A percentile compares a stretch with the other conserved stretches of the same genome.
phyloP scores from a whole-genome alignment of 176 grass and related monocot species.

The Sorghum bicolor region DNA sequence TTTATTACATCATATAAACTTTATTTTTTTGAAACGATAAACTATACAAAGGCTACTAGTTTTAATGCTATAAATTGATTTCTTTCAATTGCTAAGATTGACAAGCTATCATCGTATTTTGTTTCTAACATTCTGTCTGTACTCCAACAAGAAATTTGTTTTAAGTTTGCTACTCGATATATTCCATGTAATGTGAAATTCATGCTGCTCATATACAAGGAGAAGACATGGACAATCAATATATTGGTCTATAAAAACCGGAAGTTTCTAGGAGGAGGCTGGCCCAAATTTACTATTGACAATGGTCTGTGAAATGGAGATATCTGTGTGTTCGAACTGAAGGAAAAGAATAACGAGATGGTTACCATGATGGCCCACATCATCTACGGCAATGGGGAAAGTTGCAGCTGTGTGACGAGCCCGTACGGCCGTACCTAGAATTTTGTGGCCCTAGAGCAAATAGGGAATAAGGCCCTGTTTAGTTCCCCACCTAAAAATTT shows the following conservation, averaged over 20 bases:
- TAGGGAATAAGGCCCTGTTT: too few species aligned
- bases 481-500: too few species aligned
- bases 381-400: too few species aligned
- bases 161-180: neutral
- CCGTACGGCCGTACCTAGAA: too few species aligned
- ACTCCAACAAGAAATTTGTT: neutral
- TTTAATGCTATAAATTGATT: neutral
- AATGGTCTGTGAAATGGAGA: conserved; percentile 39
- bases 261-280: neutral
- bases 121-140: neutral
- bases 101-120: neutral
- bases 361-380: conserved; percentile 39
- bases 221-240: neutral
- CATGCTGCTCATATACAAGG: neutral
- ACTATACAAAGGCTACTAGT: neutral
- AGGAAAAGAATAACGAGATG: neutral
- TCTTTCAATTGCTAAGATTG: neutral
- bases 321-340: conserved; percentile 46
- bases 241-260: neutral
- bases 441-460: too few species aligned
- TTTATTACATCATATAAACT: neutral
- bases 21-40: neutral
- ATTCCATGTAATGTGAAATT: neutral
- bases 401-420: too few species aligned
- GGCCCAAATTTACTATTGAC: conserved; percentile 9